A percentile compares a stretch with the other conserved stretches of the same genome.
Evolutionary conservation across 345 rosid species (phyloP).

Genomic region (Pugionium cornutum): DNA sequence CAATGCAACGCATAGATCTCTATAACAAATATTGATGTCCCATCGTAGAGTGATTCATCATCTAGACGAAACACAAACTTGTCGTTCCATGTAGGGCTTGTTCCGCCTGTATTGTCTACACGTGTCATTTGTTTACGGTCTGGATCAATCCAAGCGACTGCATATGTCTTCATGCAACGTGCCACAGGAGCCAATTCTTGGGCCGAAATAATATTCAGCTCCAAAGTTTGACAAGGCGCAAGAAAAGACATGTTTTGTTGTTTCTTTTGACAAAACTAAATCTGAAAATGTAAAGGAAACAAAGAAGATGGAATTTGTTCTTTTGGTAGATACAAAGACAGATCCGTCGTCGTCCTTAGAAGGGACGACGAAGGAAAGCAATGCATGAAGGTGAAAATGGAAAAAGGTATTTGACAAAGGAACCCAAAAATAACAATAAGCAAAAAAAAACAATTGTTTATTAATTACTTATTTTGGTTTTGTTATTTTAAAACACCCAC

Average conservation of each 20-base stretch:
- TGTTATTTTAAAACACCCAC: conserved; percentile 39
- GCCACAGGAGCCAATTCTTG: conserved; percentile 64
- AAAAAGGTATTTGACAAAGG: conserved; percentile 16
- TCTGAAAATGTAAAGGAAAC: background rate
- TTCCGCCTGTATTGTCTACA: conserved; percentile 60
- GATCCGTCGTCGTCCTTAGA: conserved; percentile 41
- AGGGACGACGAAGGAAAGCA: conserved; percentile 40
- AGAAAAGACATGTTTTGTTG: conserved; percentile 44
- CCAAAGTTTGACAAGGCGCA: conserved; percentile 66
- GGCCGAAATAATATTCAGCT: conserved; percentile 76
- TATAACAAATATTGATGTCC: conserved; percentile 76
- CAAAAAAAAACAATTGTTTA: conserved; percentile 15
- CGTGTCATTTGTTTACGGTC: conserved; percentile 69
- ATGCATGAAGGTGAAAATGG: conserved; percentile 38
- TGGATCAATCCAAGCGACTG: conserved; percentile 83
- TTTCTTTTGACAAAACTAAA: background rate
- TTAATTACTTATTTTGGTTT: conserved; percentile 26
- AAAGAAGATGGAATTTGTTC: background rate
- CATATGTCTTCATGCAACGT: conserved; percentile 79
- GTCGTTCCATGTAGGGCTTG: conserved; percentile 90
- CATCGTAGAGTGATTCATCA: conserved; percentile 57
- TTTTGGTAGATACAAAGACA: background rate
- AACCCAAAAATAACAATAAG: conserved; percentile 28
- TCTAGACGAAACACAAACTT: conserved; percentile 88
- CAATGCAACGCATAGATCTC: conserved; percentile 78